phyloP scores from a whole-genome alignment of 140 eudicot species.

The Cichorium intybus region DNA sequence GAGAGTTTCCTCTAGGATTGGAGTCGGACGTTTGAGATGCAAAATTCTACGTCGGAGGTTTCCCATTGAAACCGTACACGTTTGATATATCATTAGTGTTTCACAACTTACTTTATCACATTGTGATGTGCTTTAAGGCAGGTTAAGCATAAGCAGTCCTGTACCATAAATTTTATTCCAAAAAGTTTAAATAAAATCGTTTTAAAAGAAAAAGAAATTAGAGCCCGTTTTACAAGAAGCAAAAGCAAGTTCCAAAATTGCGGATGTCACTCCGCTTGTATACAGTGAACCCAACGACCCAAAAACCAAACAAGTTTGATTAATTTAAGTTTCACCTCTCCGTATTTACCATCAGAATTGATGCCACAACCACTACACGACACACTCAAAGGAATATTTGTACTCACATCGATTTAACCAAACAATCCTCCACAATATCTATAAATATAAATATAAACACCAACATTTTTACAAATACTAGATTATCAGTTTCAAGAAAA shows the following conservation, averaged over 20 bases:
- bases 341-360: constrained; percentile 19
- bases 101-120: too few relatives aligned
- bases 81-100: too few relatives aligned
- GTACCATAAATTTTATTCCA: too few relatives aligned
- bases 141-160: too few relatives aligned
- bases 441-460: background rate
- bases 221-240: constrained; percentile 19
- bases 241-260: constrained; percentile 26
- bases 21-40: too few relatives aligned
- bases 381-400: constrained; percentile 41
- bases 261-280: constrained; percentile 13
- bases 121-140: too few relatives aligned
- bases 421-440: constrained; percentile 32
- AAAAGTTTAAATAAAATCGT: background rate
- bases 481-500: background rate
- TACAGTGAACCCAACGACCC: constrained; percentile 27
- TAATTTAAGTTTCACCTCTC: background rate
- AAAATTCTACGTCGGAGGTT: too few relatives aligned
- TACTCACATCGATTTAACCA: constrained; percentile 41
- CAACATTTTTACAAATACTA: background rate
- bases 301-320: constrained; percentile 1
- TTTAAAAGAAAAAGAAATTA: background rate
- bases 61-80: too few relatives aligned
- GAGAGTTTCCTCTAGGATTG: too few relatives aligned
- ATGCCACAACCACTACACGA: constrained; percentile 29